Evolutionary conservation across 768 basidiomycete species (phyloP), one percentile per base, ranked within the genome.

Genomic region (Tulasnella sp.): DNA sequence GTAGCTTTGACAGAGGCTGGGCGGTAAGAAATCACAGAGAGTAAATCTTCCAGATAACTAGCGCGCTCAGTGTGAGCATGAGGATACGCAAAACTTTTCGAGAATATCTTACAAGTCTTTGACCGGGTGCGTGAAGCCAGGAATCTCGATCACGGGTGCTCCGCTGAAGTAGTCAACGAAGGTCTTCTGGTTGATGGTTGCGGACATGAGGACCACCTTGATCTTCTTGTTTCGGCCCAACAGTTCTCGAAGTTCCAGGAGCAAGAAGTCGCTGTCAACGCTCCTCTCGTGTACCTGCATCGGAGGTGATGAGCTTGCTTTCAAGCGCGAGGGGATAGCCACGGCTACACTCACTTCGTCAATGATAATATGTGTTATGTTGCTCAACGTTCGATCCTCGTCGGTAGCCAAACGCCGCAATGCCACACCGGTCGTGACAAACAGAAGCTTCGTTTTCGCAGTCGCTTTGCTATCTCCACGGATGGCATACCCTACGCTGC

Each of bases 371-470:
- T 98, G 97, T 3, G 93, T 93, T 64, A 96, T 89, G 58, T 90
- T 89, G 50, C 89, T 85, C 22, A 98, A 86, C 50, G 87, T 85
- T 0, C 88, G 89, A 82, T 97, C 94, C 0, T 86, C 87, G 14
- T 93, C 93, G 42, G 89, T 88, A n/a, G 92, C 90, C 18, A 98
- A 86, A n/a, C 95, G 89, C 80, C 95, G 88, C 73, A 98, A 89
- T 1, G 96, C 89, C n/a, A 98, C 94, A 86, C 97, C 97, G 12
- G 96, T 98, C 2, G 97, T 98, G 84, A 96, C 96, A 84, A 97
- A 98, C 28, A 97, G 86, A 3, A 97, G 86, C 81, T 93, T 93
- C 7, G 95, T 96, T 48, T 89, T 89, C 34, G 88, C 87, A 14
- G 87, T 87, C 74, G 91, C 89, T 82, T 91, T 94, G 54, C 90